phyloP scores from a whole-genome alignment of 805 yeast genomes.

The Starmerella lactis-condensi region DNA sequence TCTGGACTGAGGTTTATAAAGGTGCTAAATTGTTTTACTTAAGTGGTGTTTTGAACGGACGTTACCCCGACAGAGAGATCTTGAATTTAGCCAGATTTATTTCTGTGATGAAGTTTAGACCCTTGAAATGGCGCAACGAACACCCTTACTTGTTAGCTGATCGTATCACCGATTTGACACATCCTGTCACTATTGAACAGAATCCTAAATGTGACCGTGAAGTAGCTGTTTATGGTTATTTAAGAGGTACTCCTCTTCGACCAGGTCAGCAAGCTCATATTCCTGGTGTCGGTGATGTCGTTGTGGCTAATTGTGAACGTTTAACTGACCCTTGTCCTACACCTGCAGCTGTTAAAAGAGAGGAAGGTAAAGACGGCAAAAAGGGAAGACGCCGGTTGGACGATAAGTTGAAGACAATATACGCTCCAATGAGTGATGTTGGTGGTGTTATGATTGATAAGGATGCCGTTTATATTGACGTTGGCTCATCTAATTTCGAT shows the following conservation, averaged over 20 bases:
- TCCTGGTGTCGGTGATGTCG: constrained; percentile 87
- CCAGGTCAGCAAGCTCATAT: constrained; percentile 65
- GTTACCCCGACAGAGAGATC: constrained; percentile 94
- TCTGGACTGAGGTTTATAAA: constrained; percentile 97
- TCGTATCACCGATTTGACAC: constrained; percentile 82
- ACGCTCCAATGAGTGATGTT: constrained; percentile 99
- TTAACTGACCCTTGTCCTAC: constrained; percentile 98
- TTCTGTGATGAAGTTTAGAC: constrained; percentile 94
- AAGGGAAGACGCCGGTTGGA: constrained; percentile 74
- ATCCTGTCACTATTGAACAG: constrained; percentile 61
- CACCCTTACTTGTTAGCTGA: constrained; percentile 89
- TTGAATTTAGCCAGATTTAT: constrained; percentile 79
- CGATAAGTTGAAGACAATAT: constrained; percentile 80
- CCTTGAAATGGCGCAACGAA: constrained; percentile 98
- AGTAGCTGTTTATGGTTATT: constrained; percentile 79
- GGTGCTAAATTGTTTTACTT: constrained; percentile 92
- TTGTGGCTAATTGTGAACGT: constrained; percentile 59
- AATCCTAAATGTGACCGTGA: constrained; percentile 75
- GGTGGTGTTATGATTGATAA: constrained; percentile 94
- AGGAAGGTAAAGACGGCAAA: constrained; percentile 39
- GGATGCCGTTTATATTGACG: constrained; percentile 90
- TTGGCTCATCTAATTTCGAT: constrained; percentile 38
- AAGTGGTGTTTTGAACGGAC: constrained; percentile 89
- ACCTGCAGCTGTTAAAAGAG: constrained; percentile 70
- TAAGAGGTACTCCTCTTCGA: constrained; percentile 82